These are phyloP conservation scores for Psilocybe cubensis DNA, from an alignment of 768 basidiomycete species.

Conservation along the genomic window DNA sequence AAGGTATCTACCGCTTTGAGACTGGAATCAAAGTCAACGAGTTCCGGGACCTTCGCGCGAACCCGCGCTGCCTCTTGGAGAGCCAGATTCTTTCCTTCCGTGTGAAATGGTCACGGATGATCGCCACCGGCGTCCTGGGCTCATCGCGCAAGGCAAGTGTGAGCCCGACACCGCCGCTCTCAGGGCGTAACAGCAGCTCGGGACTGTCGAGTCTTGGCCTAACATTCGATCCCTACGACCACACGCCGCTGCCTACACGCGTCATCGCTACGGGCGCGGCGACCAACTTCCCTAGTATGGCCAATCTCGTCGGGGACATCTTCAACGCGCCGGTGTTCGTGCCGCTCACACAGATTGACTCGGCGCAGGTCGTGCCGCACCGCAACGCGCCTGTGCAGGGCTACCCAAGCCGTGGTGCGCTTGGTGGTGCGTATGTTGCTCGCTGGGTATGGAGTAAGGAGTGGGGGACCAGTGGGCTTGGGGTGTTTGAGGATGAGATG, in stretches of 20 bases:
- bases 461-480: conserved; percentile 49
- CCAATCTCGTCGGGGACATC: conserved; percentile 79
- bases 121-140: conserved; percentile 69
- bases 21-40: conserved; percentile 87
- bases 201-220: conserved; percentile 57
- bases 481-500: conserved; percentile 82
- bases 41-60: conserved; percentile 87
- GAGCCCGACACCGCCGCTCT: conserved; percentile 36
- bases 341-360: conserved; percentile 75
- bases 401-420: conserved; percentile 68
- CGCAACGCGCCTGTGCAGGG: conserved; percentile 74
- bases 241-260: conserved; percentile 62
- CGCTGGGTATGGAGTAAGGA: conserved; percentile 88
- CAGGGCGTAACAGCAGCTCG: conserved; percentile 28
- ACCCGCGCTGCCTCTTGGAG: conserved; percentile 85
- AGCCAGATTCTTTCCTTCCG: conserved; percentile 82
- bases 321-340: conserved; percentile 84
- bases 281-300: conserved; percentile 82
- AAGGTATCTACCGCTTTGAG: conserved; percentile 88
- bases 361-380: conserved; percentile 71
- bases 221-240: conserved; percentile 81
- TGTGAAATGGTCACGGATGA: conserved; percentile 78
- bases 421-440: conserved; percentile 80
- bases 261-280: conserved; percentile 79
- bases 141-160: conserved; percentile 36